These are phyloP conservation scores for Carallia brachiata DNA, from an alignment of 345 rosid genomes.

Conservation along the genomic window DNA sequence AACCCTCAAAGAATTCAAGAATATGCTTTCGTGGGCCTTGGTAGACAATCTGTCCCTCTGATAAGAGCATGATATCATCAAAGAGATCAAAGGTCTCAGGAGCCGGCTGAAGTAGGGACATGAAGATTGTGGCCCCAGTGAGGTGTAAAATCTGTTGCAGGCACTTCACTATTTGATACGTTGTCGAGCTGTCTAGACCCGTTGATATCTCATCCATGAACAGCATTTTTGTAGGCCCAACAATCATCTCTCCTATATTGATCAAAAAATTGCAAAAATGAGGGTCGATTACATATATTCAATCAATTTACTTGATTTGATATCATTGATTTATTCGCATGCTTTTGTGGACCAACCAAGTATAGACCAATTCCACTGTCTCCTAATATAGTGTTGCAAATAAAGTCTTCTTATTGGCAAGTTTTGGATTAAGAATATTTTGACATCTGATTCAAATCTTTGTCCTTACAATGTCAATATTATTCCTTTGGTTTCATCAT, in stretches of 20 bases:
- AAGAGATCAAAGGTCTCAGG: slow-evolving; percentile 23
- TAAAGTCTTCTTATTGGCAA: no score
- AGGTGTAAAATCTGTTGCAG: slow-evolving; percentile 24
- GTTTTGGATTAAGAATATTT: no score
- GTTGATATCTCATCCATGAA: slow-evolving; percentile 28
- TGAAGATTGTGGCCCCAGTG: slow-evolving; percentile 16
- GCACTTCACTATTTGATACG: slow-evolving; percentile 21
- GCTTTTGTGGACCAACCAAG: no score
- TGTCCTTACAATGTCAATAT: no score
- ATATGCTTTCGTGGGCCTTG: slow-evolving; percentile 14
- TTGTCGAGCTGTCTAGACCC: slow-evolving; percentile 24
- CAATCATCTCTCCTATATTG: slow-evolving; percentile 21
- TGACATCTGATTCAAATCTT: no score
- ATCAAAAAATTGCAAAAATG: background rate
- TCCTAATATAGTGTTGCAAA: no score
- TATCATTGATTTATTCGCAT: no score
- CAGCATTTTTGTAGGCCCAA: slow-evolving; percentile 18
- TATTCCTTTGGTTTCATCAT: no score
- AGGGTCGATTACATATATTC: no score
- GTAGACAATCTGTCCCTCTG: slow-evolving; percentile 18
- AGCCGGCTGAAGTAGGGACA: slow-evolving; percentile 22
- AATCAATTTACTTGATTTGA: no score
- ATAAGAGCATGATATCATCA: slow-evolving; percentile 18
- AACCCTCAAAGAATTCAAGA: slow-evolving; percentile 12
- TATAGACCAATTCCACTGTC: no score